Conservation (phyloP, 352 stramenopile genomes). For the Elongisporangium undulatum region DNA sequence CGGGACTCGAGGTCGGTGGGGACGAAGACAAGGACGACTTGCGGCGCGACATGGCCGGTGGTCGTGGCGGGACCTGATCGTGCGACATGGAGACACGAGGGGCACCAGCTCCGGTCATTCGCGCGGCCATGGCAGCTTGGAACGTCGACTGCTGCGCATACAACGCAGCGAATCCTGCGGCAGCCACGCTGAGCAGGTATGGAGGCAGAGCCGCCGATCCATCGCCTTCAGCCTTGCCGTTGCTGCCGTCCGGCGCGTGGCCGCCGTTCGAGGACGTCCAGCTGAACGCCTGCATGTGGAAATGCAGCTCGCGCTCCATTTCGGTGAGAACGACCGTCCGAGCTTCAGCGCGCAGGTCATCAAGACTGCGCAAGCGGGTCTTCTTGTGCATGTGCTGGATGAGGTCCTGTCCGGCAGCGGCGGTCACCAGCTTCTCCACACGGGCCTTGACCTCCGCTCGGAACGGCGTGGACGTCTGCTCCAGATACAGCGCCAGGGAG, state of each 20-base stretch:
- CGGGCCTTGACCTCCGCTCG: constrained; percentile 62
- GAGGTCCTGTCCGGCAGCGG: constrained; percentile 63
- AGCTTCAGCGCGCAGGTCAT: constrained; percentile 60
- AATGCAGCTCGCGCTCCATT: constrained; percentile 69
- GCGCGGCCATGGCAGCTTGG: constrained; percentile 16
- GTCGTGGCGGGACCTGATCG: too few species aligned
- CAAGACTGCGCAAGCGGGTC: constrained; percentile 63
- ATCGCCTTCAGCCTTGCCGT: background rate
- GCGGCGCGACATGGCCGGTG: too few species aligned
- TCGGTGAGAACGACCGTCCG: constrained; percentile 56
- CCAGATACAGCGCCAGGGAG: constrained; percentile 64
- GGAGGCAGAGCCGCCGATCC: constrained; percentile 24
- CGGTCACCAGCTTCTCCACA: constrained; percentile 75
- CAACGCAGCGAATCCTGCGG: constrained; percentile 51
- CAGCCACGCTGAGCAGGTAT: constrained; percentile 56
- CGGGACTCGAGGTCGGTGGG: background rate
- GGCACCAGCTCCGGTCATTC: background rate
- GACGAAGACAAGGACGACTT: constrained; percentile 1
- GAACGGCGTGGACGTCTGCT: constrained; percentile 67
- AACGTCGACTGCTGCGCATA: constrained; percentile 47
- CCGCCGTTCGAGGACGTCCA: constrained; percentile 40
- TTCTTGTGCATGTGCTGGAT: constrained; percentile 86
- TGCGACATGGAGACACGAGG: too few species aligned
- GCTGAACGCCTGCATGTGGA: constrained; percentile 68
- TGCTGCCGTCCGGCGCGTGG: constrained; percentile 12